Base-by-base conservation (phyloP, 2,329 filamentous ascomycete genomes). In the Colletotrichum sp. region DNA sequence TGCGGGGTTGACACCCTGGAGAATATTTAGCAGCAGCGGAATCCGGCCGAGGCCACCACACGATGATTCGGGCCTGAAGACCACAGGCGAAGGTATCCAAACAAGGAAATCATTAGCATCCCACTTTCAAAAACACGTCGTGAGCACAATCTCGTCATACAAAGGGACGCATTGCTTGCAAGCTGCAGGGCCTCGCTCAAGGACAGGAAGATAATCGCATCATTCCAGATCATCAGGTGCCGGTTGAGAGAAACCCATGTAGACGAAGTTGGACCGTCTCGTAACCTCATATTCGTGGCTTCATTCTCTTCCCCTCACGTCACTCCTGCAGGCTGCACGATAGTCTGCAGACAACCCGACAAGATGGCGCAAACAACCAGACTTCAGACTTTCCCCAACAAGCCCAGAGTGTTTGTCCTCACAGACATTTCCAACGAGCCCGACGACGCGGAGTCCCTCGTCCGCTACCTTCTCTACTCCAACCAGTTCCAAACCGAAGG, bases 361-460 rank as follows among this genome's bases (percentile, higher is more conserved):
- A 57, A 7, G 6, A 73, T 76, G 73, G 57, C 64, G 39, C 63
- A 64, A 25, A 64, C 25, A 12, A 73, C 27, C 22, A 68, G 44
- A 34, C 44, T 77, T 5, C 57, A 75, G 34, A 57, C 71, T 3
- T 78, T 78, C 27, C 55, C 66, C 19, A 65, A 52, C 25, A 84
- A 84, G 78, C 84, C 83, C 2, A 81, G 82, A 12, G 83, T 87
- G 6, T 87, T 87, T 39, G 82, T 87, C 66, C 72, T 87, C 16
- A 85, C 85, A 19, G 86, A 88, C 71, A 88, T 88, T 67, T 85
- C 85, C 30, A 88, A 88, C 76, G 87, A 88, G 77, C 86, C 86
- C 2, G 87, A 88, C 74, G 87, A 89, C 79, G 82, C 84, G 8
- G 84, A 87, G 77, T 88, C 85, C 1, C 79, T 89, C 19, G 84